Base-by-base conservation (phyloP, 345 rosid species). In the Alliaria petiolata region DNA sequence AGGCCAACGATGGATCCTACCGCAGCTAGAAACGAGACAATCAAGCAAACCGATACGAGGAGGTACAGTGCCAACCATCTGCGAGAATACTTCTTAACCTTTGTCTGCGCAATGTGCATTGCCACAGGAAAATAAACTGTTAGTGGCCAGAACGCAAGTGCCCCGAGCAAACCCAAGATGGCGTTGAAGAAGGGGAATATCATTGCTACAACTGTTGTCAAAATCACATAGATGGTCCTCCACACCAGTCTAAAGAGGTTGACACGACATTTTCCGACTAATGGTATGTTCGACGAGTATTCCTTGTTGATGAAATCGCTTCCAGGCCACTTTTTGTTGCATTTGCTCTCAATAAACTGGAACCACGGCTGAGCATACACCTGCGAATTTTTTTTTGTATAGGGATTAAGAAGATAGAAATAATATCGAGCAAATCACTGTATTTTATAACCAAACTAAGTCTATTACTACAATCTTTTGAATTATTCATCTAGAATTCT, bases 161-260 rank as follows among this genome's bases (percentile, higher is more conserved):
- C 93, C 11, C 98, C 98, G 0, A 93, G 71, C 16, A 93, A 85
- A 12, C 96, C 97, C 46, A 91, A 55, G 66, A 91, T 84, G 42
- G 84, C 86, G 25, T 89, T 93, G 93, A 93, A 93, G 87, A 93
- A 91, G 0, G 98, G 98, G 42, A 93, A 79, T 36, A 86, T 73
- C 97, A 89, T 91, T 38, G 98, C 98, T 5, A 87, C 0, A 7
- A 91, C 26, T 2, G 92, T 80, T 5, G 95, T 83, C 20, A 84
- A 13, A 1, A 89, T 64, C 33, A 93, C 98, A 12, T 85, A 93
- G 6, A 31, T 3, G 2, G 92, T 84, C 72, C 98, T 85, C 97
- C 97, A 93, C 35, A 81, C 81, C 65, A 93, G 7, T 63, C 93
- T 83, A 80, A 87, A 86, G 46, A 69, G 43, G 79, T 85, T 93